Conservation (phyloP, 169 alveolate genomes). For the Cryptosporidium andersoni region DNA sequence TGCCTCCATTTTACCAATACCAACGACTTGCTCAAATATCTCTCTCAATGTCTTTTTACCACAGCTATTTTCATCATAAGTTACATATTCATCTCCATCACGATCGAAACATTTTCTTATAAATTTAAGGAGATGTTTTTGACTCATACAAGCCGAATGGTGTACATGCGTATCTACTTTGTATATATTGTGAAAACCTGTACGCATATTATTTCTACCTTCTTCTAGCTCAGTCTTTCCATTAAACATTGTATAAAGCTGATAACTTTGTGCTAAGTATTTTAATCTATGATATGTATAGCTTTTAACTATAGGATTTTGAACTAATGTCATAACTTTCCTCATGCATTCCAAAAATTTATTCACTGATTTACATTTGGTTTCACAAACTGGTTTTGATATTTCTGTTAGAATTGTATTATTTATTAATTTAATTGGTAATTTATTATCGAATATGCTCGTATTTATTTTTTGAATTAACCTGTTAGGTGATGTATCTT, state of each 20-base stretch:
- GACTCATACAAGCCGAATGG: slow-evolving; percentile 90
- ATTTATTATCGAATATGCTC: no score
- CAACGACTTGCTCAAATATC: slow-evolving; percentile 79
- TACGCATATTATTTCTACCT: slow-evolving; percentile 75
- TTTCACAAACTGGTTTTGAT: slow-evolving; percentile 36
- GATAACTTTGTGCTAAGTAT: slow-evolving; percentile 77
- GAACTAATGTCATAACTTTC: slow-evolving; percentile 52
- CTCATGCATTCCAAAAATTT: slow-evolving; percentile 47
- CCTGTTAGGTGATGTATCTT: no score
- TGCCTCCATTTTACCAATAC: slow-evolving; percentile 77
- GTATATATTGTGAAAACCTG: slow-evolving; percentile 90
- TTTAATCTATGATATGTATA: slow-evolving; percentile 78
- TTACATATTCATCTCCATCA: slow-evolving; percentile 77
- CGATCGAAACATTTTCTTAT: slow-evolving; percentile 74
- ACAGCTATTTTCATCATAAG: slow-evolving; percentile 75
- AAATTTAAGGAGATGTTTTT: slow-evolving; percentile 86
- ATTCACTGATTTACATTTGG: slow-evolving; percentile 35
- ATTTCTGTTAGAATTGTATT: neutral
- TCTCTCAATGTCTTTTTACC: slow-evolving; percentile 76
- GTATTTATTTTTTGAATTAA: no score
- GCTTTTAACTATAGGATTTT: slow-evolving; percentile 77
- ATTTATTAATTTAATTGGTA: neutral
- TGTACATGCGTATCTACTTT: slow-evolving; percentile 94
- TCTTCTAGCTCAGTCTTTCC: slow-evolving; percentile 78
- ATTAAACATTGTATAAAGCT: slow-evolving; percentile 77